A percentile compares a stretch with the other conserved stretches of the same genome.
Conservation (phyloP, 148 eudicot species). For the Chenopodium suecicum region DNA sequence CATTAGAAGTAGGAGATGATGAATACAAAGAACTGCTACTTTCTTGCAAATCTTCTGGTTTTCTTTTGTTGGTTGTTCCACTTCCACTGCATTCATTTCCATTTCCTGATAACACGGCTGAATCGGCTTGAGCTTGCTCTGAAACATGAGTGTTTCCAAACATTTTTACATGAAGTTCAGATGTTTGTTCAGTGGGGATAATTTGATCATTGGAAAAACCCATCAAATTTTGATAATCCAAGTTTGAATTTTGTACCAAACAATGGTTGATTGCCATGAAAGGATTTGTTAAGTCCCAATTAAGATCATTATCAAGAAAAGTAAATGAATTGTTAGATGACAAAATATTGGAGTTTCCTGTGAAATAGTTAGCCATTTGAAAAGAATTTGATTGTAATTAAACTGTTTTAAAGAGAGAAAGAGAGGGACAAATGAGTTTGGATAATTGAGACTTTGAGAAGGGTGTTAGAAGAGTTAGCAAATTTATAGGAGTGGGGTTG, state of each 20-base stretch:
- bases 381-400: neutral
- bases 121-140: conserved; percentile 6
- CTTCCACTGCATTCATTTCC: conserved; percentile 15
- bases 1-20: conserved; percentile 46
- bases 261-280: conserved; percentile 32
- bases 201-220: conserved; percentile 45
- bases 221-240: conserved; percentile 37
- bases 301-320: conserved; percentile 43
- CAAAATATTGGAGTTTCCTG: conserved; percentile 24
- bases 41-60: conserved; percentile 40
- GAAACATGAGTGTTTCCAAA: conserved; percentile 23
- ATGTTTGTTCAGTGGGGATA: conserved; percentile 22
- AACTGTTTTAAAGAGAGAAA: neutral
- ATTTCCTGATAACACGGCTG: conserved; percentile 18
- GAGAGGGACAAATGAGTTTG: neutral
- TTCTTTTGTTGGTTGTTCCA: conserved; percentile 45
- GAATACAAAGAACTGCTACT: conserved; percentile 46
- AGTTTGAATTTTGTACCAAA: conserved; percentile 22
- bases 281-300: conserved; percentile 44
- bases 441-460: neutral
- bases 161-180: conserved; percentile 13
- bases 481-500: conserved; percentile 17
- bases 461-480: neutral
- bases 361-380: conserved; percentile 41
- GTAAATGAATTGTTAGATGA: conserved; percentile 22